A percentile compares a stretch with the other conserved stretches of the same genome.
phyloP scores from a whole-genome alignment of 2,329 filamentous ascomycete species.

The Colletotrichum cordylinicola region DNA sequence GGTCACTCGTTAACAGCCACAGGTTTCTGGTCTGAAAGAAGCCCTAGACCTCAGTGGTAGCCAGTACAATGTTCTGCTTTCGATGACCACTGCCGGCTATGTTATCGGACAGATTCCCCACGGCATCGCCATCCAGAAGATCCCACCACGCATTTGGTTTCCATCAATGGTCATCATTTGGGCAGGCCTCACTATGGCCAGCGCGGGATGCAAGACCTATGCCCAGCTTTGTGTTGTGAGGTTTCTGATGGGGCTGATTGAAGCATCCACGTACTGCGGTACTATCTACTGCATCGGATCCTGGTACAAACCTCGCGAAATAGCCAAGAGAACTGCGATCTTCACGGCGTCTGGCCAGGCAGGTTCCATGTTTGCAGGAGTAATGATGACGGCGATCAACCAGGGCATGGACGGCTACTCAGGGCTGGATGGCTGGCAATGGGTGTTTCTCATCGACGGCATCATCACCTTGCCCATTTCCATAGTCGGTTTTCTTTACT shows the following conservation, averaged over 20 bases:
- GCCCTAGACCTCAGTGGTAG: background rate
- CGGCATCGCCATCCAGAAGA: background rate
- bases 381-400: background rate
- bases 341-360: background rate
- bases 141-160: background rate
- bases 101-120: background rate
- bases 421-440: background rate
- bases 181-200: background rate
- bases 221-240: background rate
- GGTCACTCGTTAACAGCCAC: accelerated
- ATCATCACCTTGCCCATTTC: background rate
- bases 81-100: background rate
- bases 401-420: background rate
- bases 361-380: background rate
- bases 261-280: background rate
- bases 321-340: background rate
- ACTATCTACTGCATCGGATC: background rate
- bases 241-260: background rate
- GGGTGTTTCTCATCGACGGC: background rate
- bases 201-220: background rate
- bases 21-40: background rate
- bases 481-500: background rate
- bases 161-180: background rate
- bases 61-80: background rate
- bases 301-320: background rate